Base-by-base conservation (phyloP, 2,329 filamentous ascomycete genomes). In the Fusarium verticillioides region DNA sequence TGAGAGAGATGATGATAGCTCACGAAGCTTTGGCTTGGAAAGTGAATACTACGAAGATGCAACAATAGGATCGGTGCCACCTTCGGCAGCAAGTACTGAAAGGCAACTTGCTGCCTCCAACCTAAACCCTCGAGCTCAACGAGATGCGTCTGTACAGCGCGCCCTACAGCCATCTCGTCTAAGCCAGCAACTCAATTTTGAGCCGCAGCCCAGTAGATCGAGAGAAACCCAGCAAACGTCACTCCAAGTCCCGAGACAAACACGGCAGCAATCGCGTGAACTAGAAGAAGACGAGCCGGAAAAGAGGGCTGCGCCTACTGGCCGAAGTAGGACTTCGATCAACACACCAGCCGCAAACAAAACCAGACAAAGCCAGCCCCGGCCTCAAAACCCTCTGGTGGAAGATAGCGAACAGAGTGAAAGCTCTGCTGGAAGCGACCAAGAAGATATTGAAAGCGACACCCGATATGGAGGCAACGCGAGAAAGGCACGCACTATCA, bases 21-120 rank as follows among this genome's bases (percentile, higher is more conserved):
- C 72, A 19, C 78, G 80, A 28, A 83, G 82, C 57, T 84, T 84
- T 72, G 77, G 61, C 6, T 76, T 81, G 36, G 82, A 84, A 66
- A 82, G 78, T 57, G 80, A 82, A 54, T 79, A 75, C 49, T 84
- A 79, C 63, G 80, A 78, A 34, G 78, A 83, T 69, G 82, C 82
- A n/a, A 80, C 79, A 65, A 82, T 84, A 77, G 76, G 63, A 56
- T 80, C 79, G 47, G 77, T 79, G 9, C 75, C 79, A 43, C 69
- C 62, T 21, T 57, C 36, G 19, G 60, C 60, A 19, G 69, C 63
- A 28, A 63, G 36, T 9, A 44, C 56, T 11, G 65, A 58, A 34
- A 39, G 43, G 12, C 69, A 44, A 32, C 49, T 58, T 53, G 21
- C 30, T 19, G 32, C 42, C 10, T 37, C 57, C 23, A 69, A 43